Conservation (phyloP, 2,329 filamentous ascomycete genomes). For the Pseudopyrenochaeta lycopersici region DNA sequence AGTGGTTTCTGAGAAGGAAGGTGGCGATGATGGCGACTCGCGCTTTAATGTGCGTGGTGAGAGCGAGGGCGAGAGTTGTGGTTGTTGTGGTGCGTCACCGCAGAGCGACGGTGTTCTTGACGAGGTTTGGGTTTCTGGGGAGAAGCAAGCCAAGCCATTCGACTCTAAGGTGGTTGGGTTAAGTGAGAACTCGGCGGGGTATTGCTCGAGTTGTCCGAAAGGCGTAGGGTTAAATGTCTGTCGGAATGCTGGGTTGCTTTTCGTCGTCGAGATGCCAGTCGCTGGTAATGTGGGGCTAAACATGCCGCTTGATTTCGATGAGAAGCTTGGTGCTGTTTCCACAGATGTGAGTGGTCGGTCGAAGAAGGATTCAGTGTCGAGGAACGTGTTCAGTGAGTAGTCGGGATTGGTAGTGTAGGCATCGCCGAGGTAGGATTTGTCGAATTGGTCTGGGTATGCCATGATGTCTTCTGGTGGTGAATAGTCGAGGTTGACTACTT, state of each 20-base stretch:
- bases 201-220: slow-evolving; percentile 29
- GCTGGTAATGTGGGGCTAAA: slow-evolving; percentile 26
- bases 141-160: slow-evolving; percentile 25
- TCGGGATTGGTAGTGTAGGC: slow-evolving; percentile 31
- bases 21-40: slow-evolving; percentile 34
- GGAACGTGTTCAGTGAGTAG: slow-evolving; percentile 36
- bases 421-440: slow-evolving; percentile 36
- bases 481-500: slow-evolving; percentile 34
- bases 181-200: slow-evolving; percentile 28
- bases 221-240: slow-evolving; percentile 28
- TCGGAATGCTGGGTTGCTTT: slow-evolving; percentile 18
- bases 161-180: slow-evolving; percentile 21
- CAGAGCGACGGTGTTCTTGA: slow-evolving; percentile 47
- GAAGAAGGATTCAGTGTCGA: slow-evolving; percentile 38
- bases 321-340: slow-evolving; percentile 26
- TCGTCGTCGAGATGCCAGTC: slow-evolving; percentile 20
- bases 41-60: slow-evolving; percentile 42
- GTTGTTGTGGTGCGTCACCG: slow-evolving; percentile 35
- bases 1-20: slow-evolving; percentile 25
- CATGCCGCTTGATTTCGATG: slow-evolving; percentile 20
- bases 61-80: slow-evolving; percentile 31
- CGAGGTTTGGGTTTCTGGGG: slow-evolving; percentile 21
- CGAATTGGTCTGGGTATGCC: slow-evolving; percentile 33
- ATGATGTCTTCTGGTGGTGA: slow-evolving; percentile 33
- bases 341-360: slow-evolving; percentile 35